Evolutionary conservation across 1,139 yeast genomes (phyloP).

Genomic region (Debaryomyces sp.): DNA sequence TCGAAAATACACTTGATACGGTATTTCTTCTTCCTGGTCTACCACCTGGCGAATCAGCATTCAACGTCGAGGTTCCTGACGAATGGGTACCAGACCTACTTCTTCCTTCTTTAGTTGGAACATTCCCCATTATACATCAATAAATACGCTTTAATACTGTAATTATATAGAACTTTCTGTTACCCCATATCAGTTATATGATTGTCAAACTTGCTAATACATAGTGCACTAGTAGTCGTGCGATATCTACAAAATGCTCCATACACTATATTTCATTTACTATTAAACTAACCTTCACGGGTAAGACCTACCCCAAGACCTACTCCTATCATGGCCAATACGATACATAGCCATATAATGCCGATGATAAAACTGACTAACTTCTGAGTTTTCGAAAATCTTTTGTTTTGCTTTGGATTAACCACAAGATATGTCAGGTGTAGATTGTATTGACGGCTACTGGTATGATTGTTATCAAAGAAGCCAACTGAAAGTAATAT

Average conservation of each 20-base stretch:
- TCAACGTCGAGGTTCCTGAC: constrained; percentile 12
- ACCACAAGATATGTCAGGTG: constrained; percentile 17
- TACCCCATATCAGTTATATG: background rate
- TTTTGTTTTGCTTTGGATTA: constrained; percentile 14
- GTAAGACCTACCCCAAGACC: constrained; percentile 35
- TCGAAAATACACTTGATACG: constrained; percentile 16
- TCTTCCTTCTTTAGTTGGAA: constrained; percentile 56
- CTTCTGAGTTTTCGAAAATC: constrained; percentile 38
- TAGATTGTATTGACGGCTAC: constrained; percentile 20
- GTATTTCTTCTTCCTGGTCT: constrained; percentile 22
- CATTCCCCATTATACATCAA: constrained; percentile 53
- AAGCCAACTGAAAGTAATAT: constrained; percentile 35
- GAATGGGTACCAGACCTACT: constrained; percentile 25
- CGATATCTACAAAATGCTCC: background rate
- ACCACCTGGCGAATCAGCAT: constrained; percentile 10
- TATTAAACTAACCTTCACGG: constrained; percentile 6
- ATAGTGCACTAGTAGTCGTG: background rate
- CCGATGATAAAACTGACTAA: constrained; percentile 34
- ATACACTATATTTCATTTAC: background rate
- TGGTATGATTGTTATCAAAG: constrained; percentile 29
- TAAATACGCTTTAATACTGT: background rate
- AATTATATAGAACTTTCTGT: background rate
- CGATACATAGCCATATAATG: constrained; percentile 33
- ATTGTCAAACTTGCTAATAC: constrained; percentile 5
- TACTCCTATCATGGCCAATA: constrained; percentile 45